A percentile compares a stretch with the other conserved stretches of the same genome.
Conservation (phyloP, 805 yeast genomes). For the Teunomyces pallodes region DNA sequence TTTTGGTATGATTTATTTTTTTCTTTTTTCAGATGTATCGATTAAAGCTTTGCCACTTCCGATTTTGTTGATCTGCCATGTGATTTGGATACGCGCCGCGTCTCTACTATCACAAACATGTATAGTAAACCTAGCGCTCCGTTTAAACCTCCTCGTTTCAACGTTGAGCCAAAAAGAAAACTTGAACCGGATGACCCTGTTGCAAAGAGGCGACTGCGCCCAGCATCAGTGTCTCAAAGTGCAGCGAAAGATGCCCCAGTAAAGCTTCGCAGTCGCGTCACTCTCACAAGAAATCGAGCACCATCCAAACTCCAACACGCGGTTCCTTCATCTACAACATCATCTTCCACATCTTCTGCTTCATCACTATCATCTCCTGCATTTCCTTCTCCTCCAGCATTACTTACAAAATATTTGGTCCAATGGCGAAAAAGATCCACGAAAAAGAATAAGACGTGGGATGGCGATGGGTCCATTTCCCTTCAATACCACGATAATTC, state of each 20-base stretch:
- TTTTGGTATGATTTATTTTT: background rate
- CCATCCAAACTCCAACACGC: background rate
- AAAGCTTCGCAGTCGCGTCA: background rate
- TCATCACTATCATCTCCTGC: background rate
- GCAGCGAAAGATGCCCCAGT: background rate
- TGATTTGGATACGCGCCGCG: background rate
- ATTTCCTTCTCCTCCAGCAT: background rate
- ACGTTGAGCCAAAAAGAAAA: slow-evolving; percentile 1
- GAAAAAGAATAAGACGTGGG: slow-evolving; percentile 91
- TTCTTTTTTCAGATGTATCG: background rate
- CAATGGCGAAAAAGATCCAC: slow-evolving; percentile 70
- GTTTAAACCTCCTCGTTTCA: slow-evolving; percentile 49
- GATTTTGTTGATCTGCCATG: background rate
- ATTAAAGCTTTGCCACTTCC: background rate
- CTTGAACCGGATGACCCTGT: background rate
- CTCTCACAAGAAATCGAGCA: slow-evolving; percentile 1
- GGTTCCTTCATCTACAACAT: background rate
- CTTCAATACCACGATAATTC: slow-evolving; percentile 11
- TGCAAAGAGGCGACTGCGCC: background rate
- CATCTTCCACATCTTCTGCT: background rate
- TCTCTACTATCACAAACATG: slow-evolving; percentile 10
- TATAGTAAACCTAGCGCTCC: slow-evolving; percentile 39
- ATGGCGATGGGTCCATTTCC: slow-evolving; percentile 74
- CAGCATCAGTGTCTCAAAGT: background rate
- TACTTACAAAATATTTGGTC: slow-evolving; percentile 22